Percentiles rank a stretch among this genome's conserved stretches.
These are phyloP conservation scores for Fraxinus baroniana DNA, from an alignment of 305 asterid species.

Conservation along the genomic window DNA sequence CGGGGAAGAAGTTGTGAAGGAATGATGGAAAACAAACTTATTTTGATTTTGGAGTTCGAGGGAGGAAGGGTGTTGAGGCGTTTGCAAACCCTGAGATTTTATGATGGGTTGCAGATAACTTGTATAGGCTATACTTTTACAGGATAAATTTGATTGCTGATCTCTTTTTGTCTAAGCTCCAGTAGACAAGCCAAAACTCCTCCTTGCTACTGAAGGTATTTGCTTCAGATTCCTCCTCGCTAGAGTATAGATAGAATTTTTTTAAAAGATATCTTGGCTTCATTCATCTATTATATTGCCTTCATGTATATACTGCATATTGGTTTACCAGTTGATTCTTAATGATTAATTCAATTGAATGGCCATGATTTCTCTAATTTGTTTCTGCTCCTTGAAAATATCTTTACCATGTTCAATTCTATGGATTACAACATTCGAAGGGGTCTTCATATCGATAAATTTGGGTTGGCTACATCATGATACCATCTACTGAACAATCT, in stretches of 20 bases:
- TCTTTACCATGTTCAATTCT: neutral
- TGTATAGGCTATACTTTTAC: neutral
- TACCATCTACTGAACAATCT: neutral
- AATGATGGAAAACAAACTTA: neutral
- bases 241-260: neutral
- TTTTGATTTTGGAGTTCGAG: neutral
- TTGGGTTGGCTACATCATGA: neutral
- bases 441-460: neutral
- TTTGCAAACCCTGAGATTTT: neutral
- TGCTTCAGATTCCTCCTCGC: neutral
- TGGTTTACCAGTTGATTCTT: neutral
- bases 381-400: neutral
- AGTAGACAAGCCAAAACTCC: neutral
- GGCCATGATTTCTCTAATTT: neutral
- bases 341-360: neutral
- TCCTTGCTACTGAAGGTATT: neutral
- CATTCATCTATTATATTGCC: neutral
- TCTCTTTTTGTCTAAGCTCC: neutral
- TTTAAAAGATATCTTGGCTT: neutral
- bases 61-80: neutral
- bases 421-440: neutral
- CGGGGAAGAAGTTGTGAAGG: neutral
- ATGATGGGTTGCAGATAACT: neutral
- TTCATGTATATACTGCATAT: neutral
- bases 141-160: neutral